Evolutionary conservation across 2,329 filamentous ascomycete genomes (phyloP), one percentile per base, ranked within the genome.

Genomic region (Fusarium mangiferae): DNA sequence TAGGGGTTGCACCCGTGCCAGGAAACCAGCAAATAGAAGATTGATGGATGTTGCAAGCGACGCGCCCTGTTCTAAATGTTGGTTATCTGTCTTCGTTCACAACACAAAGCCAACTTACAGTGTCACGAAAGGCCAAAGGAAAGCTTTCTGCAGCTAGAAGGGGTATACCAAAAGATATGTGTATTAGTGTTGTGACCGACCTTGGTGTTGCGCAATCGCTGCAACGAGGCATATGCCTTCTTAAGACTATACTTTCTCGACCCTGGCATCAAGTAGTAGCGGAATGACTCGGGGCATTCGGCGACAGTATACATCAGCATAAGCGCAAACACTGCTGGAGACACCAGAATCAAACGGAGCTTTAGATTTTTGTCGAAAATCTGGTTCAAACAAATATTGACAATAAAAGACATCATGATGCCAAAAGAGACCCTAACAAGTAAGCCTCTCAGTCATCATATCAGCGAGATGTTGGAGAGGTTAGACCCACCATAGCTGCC

Each of bases 111-210:
- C 24, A 26, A 45, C 42, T 26, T 26, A 45, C 42, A 5, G 42
- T 45, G 24, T 45, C 42, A 45, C 17, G 42, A 18, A 45, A 45
- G 12, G 7, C 42, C 0, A 45, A 20, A 0, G 42, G 42, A 26
- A 45, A 45, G 42, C 42, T 26, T 3, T 45, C 42, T 1, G 42
- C 24, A 13, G 42, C 42, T 6, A 45, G 8, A 10, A 41, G 7
- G 8, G 13, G 8, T n/a, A n/a, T 0, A 10, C 13, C 22, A n/a
- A 15, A 8, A n/a, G 22, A n/a, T 9, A n/a, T 6, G 6, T 10
- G 7, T 1, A 22, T 0, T 10, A 41, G 39, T 41, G 13, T 8
- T 42, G 15, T 28, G 28, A 28, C 28, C 28, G 28, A 28, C 39
- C 39, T n/a, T 42, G 5, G 39, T 42, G 39, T 42, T n/a, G 8